Evolutionary conservation across 257 asterid genomes (phyloP).

Genomic region (Jasminum sambac): DNA sequence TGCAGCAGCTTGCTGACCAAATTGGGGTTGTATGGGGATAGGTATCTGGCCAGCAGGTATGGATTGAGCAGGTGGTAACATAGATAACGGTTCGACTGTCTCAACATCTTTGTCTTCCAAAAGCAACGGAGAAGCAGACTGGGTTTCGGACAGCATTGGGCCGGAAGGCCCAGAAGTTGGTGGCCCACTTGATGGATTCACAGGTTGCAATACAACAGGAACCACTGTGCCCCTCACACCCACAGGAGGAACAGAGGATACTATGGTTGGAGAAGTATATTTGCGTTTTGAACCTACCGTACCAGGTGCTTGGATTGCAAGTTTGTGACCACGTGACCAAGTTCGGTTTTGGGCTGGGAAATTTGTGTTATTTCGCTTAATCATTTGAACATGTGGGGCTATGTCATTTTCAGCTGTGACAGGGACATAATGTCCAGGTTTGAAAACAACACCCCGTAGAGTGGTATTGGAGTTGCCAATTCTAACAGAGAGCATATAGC

Average conservation of each 20-base stretch:
- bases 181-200: slow-evolving; percentile 5
- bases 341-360: neutral
- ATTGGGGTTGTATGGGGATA: slow-evolving; percentile 28
- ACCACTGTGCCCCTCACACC: slow-evolving; percentile 19
- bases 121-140: neutral
- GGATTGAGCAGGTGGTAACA: slow-evolving; percentile 16
- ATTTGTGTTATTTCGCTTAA: slow-evolving; percentile 5
- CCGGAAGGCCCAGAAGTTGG: neutral
- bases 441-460: slow-evolving; percentile 25
- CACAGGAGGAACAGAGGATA: slow-evolving; percentile 6
- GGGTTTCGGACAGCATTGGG: neutral
- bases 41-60: neutral
- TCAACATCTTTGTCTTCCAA: slow-evolving; percentile 23
- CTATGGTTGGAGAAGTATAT: neutral
- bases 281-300: neutral
- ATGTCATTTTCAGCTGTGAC: slow-evolving; percentile 27
- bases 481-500: slow-evolving; percentile 24
- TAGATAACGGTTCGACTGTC: slow-evolving; percentile 27
- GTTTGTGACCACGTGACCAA: neutral
- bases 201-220: slow-evolving; percentile 24
- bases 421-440: slow-evolving; percentile 23
- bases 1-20: slow-evolving; percentile 2
- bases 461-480: slow-evolving; percentile 14
- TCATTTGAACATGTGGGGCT: slow-evolving; percentile 29
- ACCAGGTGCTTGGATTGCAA: neutral